Evolutionary conservation across 768 basidiomycete species (phyloP), one percentile per base, ranked within the genome.

Genomic region (Amanita pseudoporphyria): DNA sequence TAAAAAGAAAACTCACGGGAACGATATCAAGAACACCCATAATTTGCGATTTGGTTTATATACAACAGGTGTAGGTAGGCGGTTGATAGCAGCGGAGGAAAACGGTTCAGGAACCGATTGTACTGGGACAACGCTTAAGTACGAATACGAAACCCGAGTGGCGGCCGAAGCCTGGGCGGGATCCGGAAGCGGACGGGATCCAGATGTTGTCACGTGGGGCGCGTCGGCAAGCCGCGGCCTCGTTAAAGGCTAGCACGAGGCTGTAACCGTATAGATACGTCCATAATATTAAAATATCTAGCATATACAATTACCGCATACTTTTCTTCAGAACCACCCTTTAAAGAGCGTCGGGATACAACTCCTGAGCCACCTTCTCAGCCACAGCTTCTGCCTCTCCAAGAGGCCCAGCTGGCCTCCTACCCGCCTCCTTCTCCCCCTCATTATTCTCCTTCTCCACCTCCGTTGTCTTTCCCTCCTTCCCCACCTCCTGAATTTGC

Each of bases 361-460:
- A 56, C 57, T 79, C 78, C 14, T 71, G 61, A 0, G 76, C 78
- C 14, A 67, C 76, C 56, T 77, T 74, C 41, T 73, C 67, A 2
- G 76, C 77, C 48, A 74, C 66, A 28, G 67, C 69, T 47, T 79
- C 75, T 35, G 64, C 74, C 42, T 77, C 78, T 30, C 63, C 70
- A 28, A 74, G 37, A 6, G 76, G 77, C 4, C 75, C 75, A 31
- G 65, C 70, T 37, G 61, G 59, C 22, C 55, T 59, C 6, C 58
- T n/a, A n/a, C n/a, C n/a, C n/a, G n/a, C n/a, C n/a, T n/a, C n/a
- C n/a, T n/a, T n/a, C n/a, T n/a, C n/a, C n/a, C n/a, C n/a, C n/a
- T n/a, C n/a, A n/a, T n/a, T n/a, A n/a, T n/a, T n/a, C n/a, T n/a
- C n/a, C n/a, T n/a, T n/a, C n/a, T n/a, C n/a, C n/a, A n/a, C n/a